Evolutionary conservation across 2,329 filamentous ascomycete genomes (phyloP).

Genomic region (Talaromyces sp.): DNA sequence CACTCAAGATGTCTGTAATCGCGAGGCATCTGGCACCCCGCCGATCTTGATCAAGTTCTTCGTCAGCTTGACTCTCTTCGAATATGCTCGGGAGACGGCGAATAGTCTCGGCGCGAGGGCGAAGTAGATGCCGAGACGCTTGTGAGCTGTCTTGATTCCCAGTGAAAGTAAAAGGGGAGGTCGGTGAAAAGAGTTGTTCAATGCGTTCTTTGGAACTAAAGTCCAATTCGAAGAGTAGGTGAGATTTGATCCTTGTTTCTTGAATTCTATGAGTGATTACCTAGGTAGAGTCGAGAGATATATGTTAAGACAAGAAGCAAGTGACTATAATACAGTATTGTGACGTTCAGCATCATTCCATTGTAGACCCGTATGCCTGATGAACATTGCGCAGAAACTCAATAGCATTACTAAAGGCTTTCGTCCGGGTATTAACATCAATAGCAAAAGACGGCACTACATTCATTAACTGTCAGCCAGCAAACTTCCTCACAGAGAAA

Average conservation of each 20-base stretch:
- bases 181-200: slow-evolving; percentile 48
- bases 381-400: background rate
- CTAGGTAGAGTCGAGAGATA: background rate
- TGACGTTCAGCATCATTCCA: background rate
- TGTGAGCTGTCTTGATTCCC: slow-evolving; percentile 34
- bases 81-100: slow-evolving; percentile 37
- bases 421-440: background rate
- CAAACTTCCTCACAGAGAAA: background rate
- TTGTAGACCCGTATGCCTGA: background rate
- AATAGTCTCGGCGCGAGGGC: slow-evolving; percentile 35
- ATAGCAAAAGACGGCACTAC: slow-evolving; percentile 5
- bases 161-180: slow-evolving; percentile 14
- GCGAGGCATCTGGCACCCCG: background rate
- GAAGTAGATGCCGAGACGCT: slow-evolving; percentile 26
- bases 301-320: background rate
- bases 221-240: no score
- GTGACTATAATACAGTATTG: background rate
- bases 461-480: background rate
- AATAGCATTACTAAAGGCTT: background rate
- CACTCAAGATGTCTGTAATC: background rate
- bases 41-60: background rate
- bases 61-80: background rate
- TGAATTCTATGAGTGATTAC: no score
- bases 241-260: no score
- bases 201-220: slow-evolving; percentile 49